phyloP scores from a whole-genome alignment of 805 yeast genomes.

The Wickerhamomyces alni region DNA sequence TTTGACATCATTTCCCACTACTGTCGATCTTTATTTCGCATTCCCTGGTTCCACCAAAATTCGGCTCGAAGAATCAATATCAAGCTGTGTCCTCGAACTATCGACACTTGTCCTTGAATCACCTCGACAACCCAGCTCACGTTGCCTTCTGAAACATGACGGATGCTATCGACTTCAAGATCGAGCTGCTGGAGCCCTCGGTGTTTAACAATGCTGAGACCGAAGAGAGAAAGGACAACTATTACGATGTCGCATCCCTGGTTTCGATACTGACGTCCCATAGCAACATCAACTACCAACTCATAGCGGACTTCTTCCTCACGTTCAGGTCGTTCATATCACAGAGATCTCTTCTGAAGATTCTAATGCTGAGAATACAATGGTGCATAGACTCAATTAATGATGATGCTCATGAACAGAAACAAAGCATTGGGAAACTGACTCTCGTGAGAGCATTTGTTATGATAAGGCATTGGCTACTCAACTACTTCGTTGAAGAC shows the following conservation, averaged over 20 bases:
- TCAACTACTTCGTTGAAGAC: constrained; percentile 84
- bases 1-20: too few relatives aligned
- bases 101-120: background rate
- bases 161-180: constrained; percentile 12
- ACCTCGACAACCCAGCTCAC: too few relatives aligned
- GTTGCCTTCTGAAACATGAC: constrained; percentile 5
- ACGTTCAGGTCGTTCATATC: constrained; percentile 70
- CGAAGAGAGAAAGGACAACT: background rate
- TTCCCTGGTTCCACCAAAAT: too few relatives aligned
- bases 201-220: constrained; percentile 10
- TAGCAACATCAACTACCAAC: constrained; percentile 55
- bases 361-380: constrained; percentile 57
- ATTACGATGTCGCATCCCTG: constrained; percentile 15
- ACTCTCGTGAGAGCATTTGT: constrained; percentile 80
- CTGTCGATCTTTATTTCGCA: too few relatives aligned
- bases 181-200: constrained; percentile 5
- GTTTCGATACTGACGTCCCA: constrained; percentile 18
- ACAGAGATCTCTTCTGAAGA: constrained; percentile 49
- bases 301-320: constrained; percentile 80
- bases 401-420: constrained; percentile 21
- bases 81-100: too few relatives aligned
- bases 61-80: too few relatives aligned
- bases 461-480: constrained; percentile 80
- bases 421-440: constrained; percentile 49
- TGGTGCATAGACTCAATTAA: constrained; percentile 55